Evolutionary conservation across 2,329 filamentous ascomycete species (phyloP).

Genomic region (Fusarium sp.): DNA sequence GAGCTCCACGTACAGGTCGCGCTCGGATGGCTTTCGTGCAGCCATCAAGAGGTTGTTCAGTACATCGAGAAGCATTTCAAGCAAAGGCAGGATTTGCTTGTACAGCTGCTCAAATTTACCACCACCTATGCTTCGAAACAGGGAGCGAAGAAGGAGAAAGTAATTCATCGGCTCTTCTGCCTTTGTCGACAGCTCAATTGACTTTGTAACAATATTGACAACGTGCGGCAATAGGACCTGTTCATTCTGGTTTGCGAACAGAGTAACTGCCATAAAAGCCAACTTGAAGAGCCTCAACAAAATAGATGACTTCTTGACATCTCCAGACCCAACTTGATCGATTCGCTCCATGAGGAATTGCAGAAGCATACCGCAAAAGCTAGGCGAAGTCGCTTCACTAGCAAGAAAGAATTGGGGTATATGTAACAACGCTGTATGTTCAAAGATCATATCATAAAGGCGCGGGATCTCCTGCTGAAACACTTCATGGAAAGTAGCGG

Average conservation of each 20-base stretch:
- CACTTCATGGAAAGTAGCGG: conserved; percentile 97
- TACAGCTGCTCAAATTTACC: conserved; percentile 98
- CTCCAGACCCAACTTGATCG: conserved; percentile 90
- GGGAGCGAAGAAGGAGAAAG: conserved; percentile 88
- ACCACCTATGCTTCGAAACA: conserved; percentile 96
- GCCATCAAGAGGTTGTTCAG: conserved; percentile 94
- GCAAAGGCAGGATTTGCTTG: conserved; percentile 93
- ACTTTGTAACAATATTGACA: conserved; percentile 96
- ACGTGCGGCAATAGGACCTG: conserved; percentile 95
- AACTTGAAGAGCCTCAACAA: conserved; percentile 95
- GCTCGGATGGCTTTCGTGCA: conserved; percentile 88
- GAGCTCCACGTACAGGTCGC: conserved; percentile 96
- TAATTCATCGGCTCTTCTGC: conserved; percentile 99
- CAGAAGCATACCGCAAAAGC: conserved; percentile 97
- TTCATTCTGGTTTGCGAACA: conserved; percentile 96
- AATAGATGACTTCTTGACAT: conserved; percentile 93
- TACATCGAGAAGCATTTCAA: conserved; percentile 98
- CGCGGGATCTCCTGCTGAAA: conserved; percentile 98
- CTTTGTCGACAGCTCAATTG: conserved; percentile 93
- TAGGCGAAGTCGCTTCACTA: conserved; percentile 97
- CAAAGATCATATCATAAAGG: conserved; percentile 97
- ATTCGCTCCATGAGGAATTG: conserved; percentile 98
- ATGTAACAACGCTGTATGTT: conserved; percentile 92
- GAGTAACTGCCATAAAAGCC: conserved; percentile 98
- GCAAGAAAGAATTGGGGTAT: conserved; percentile 98